Base-by-base conservation (phyloP, 2,329 filamentous ascomycete genomes). In the Aspergillus japonicus region DNA sequence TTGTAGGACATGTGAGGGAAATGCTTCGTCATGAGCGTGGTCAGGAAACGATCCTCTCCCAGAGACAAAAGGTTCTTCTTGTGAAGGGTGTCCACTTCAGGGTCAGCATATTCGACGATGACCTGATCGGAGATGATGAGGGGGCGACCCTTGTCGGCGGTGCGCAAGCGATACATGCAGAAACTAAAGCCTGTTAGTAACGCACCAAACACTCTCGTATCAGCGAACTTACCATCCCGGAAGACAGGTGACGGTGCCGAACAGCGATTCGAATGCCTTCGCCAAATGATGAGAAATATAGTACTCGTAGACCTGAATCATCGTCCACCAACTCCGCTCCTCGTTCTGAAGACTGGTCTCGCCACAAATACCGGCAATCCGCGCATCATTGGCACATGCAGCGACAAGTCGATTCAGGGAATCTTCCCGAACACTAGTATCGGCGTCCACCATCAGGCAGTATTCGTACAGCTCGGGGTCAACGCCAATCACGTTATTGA, bases 251-350 rank as follows among this genome's bases (percentile, higher is more conserved):
- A 99, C 95, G 76, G 92, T 96, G 73, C 93, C 95, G 72, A 99
- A 99, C 62, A 99, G 86, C 62, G 92, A 97, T 76, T 99, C 95
- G 73, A 99, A 99, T 63, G 95, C 92, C 81, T 99, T 99, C 56
- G 95, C 84, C 75, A 99, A 81, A 78, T 99, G 90, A 83, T 99
- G 95, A 31, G 95, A 98, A 73, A 99, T 99, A 77, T 93, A 99
- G 82, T 99, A 99, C 77, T 99, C 95, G 80, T 99, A 99, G 65
- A 99, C 95, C 76, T 99, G 95, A 71, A 99, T 99, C 95, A 99
- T 99, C 12, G 95, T 99, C 91, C 92, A 96, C 92, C 93, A 98
- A 70, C 89, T 93, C 66, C 89, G 85, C 69, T 97, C 92, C 75
- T 97, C 94, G 71, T 99, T 99, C 74, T 97, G 91, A 70, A 99